Conservation (phyloP, 116 monocot genomes). For the Trichopus zeylanicus region DNA sequence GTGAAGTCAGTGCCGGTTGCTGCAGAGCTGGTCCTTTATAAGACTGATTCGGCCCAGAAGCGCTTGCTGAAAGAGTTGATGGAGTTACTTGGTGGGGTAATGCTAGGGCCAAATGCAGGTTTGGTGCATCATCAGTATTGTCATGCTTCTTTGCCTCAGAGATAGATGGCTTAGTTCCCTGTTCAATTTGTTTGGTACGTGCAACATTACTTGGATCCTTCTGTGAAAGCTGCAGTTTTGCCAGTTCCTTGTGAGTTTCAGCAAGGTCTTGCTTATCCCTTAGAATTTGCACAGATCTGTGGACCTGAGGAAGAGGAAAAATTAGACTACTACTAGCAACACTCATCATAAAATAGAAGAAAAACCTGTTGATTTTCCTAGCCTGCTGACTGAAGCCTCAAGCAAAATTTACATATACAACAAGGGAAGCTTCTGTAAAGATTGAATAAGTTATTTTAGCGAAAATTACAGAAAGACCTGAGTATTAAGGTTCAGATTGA, state of each 20-base stretch:
- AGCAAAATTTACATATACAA: no score
- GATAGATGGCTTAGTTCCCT: slow-evolving; percentile 14
- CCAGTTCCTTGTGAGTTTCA: slow-evolving; percentile 75
- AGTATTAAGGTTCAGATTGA: no score
- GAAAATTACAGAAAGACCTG: no score
- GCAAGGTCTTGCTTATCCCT: slow-evolving; percentile 89
- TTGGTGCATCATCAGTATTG: slow-evolving; percentile 26
- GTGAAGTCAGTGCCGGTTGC: slow-evolving; percentile 19
- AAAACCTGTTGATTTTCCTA: no score
- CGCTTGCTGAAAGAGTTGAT: slow-evolving; percentile 11
- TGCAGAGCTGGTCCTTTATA: slow-evolving; percentile 23
- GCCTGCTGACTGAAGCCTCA: no score
- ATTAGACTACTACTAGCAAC: neutral
- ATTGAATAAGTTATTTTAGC: no score
- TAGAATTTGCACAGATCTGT: slow-evolving; percentile 82
- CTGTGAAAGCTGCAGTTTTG: slow-evolving; percentile 58
- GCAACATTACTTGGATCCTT: slow-evolving; percentile 31
- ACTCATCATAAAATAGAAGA: no score
- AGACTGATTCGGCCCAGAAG: slow-evolving; percentile 20
- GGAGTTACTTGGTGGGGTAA: slow-evolving; percentile 40
- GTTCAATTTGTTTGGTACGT: slow-evolving; percentile 20
- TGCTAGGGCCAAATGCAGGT: slow-evolving; percentile 56
- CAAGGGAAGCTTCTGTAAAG: no score
- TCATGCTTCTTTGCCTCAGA: slow-evolving; percentile 37
- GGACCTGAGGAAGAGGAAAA: slow-evolving; percentile 42